These are phyloP conservation scores for Suhomyces atakaporum DNA, from an alignment of 1,139 yeast genomes.

Conservation along the genomic window DNA sequence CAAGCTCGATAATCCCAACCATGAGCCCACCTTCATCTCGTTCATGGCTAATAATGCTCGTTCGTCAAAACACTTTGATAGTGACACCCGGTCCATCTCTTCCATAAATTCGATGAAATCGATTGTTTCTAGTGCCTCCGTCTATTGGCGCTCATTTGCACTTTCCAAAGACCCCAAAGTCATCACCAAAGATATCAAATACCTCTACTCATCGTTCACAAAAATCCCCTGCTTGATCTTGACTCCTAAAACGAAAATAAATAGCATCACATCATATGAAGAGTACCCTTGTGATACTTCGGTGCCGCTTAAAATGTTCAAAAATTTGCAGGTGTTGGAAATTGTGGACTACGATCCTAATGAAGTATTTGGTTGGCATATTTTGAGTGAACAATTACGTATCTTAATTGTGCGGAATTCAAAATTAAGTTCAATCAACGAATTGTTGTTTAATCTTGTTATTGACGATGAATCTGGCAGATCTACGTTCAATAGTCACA, in stretches of 20 bases:
- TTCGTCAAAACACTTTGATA: slow-evolving; percentile 46
- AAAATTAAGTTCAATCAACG: slow-evolving; percentile 52
- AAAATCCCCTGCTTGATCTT: slow-evolving; percentile 64
- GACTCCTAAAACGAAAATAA: slow-evolving; percentile 59
- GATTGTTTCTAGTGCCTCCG: slow-evolving; percentile 48
- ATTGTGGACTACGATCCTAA: slow-evolving; percentile 62
- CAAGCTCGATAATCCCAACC: slow-evolving; percentile 58
- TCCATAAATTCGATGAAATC: slow-evolving; percentile 66
- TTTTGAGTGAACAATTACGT: slow-evolving; percentile 54
- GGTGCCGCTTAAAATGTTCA: slow-evolving; percentile 61
- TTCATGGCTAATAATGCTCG: slow-evolving; percentile 53
- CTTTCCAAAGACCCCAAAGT: slow-evolving; percentile 45
- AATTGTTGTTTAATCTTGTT: slow-evolving; percentile 51
- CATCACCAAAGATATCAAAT: slow-evolving; percentile 52
- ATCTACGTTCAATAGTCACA: slow-evolving; percentile 36
- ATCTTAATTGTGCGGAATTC: slow-evolving; percentile 56
- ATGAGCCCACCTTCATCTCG: slow-evolving; percentile 55
- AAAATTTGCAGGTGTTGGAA: slow-evolving; percentile 63
- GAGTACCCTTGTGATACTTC: slow-evolving; percentile 74
- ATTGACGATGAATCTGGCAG: slow-evolving; percentile 57
- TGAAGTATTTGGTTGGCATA: slow-evolving; percentile 67
- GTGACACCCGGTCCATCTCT: slow-evolving; percentile 62
- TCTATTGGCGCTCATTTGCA: slow-evolving; percentile 44
- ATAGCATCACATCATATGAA: slow-evolving; percentile 60
- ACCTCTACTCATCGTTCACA: slow-evolving; percentile 65